phyloP scores from a whole-genome alignment of 31 red algal genomes.

The Endocladia muricata region DNA sequence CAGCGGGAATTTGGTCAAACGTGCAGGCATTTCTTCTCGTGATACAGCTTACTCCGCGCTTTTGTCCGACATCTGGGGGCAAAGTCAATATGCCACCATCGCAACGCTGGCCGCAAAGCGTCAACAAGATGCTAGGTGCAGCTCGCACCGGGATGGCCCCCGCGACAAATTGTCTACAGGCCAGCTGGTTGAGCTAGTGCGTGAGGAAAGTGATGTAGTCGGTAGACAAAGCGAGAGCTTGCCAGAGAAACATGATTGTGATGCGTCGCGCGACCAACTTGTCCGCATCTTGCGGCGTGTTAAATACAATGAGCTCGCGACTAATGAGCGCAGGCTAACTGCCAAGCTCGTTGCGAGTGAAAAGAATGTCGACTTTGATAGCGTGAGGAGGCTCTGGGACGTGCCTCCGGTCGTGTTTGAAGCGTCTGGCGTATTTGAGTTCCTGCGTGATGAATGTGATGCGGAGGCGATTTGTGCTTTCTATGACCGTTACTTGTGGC shows the following conservation, averaged over 20 bases:
- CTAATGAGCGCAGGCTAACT: conserved; percentile 41
- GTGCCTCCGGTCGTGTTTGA: conserved; percentile 55
- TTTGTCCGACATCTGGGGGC: conserved; percentile 51
- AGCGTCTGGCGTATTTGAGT: conserved; percentile 19
- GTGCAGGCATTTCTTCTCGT: conserved; percentile 24
- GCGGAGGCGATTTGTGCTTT: conserved; percentile 12
- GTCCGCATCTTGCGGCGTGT: conserved; percentile 34
- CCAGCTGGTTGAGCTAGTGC: background rate
- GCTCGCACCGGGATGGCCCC: background rate
- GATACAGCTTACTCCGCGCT: conserved; percentile 25
- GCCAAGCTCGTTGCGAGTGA: background rate
- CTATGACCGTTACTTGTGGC: conserved; percentile 32
- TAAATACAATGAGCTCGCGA: conserved; percentile 13
- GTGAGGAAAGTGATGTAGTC: background rate
- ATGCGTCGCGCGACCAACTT: conserved; percentile 37
- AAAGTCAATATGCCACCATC: conserved; percentile 38
- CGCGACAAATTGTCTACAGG: background rate
- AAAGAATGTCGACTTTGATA: conserved; percentile 15
- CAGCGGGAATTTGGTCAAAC: conserved; percentile 22
- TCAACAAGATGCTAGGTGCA: background rate
- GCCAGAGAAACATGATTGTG: background rate
- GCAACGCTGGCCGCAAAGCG: conserved; percentile 30
- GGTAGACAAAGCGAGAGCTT: background rate
- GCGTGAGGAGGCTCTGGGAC: conserved; percentile 46
- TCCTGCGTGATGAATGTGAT: background rate